These are phyloP conservation scores for Amyloporia xantha DNA, from an alignment of 768 basidiomycete genomes.

Conservation along the genomic window DNA sequence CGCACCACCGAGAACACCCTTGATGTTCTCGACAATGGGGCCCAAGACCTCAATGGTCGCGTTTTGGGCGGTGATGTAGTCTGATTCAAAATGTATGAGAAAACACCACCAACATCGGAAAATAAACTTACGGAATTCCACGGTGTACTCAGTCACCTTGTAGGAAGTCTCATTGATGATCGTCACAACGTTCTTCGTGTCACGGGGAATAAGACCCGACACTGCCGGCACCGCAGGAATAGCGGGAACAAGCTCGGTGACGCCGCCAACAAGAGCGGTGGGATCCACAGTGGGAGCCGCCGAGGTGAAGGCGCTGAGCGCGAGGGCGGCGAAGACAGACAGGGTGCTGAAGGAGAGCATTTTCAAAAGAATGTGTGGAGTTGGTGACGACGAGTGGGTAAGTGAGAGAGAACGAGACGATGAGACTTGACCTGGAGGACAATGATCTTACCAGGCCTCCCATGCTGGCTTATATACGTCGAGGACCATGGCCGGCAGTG, in stretches of 20 bases:
- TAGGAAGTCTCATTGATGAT: conserved; percentile 20
- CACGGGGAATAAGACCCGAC: conserved; percentile 12
- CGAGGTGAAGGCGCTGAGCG: conserved; percentile 16
- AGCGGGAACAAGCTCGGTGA: not conserved
- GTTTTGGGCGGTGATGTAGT: conserved; percentile 19
- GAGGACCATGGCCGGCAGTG: not conserved
- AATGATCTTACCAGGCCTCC: too few relatives aligned
- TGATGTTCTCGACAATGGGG: conserved; percentile 20
- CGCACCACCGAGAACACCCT: conserved; percentile 18
- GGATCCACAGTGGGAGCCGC: conserved; percentile 11
- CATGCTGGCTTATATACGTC: conserved; percentile 8
- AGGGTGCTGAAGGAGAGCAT: conserved; percentile 32
- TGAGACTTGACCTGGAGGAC: conserved; percentile 12
- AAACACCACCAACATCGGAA: not conserved
- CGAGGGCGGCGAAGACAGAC: conserved; percentile 20
- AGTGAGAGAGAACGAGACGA: conserved; percentile 2
- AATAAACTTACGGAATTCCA: conserved; percentile 22
- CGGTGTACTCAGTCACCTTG: conserved; percentile 12
- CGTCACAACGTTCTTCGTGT: conserved; percentile 17
- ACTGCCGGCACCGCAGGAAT: conserved; percentile 6
- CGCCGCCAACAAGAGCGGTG: not conserved
- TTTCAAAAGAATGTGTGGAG: conserved; percentile 16
- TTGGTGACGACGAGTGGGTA: conserved; percentile 2
- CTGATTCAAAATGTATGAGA: conserved; percentile 13
- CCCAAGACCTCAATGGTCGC: conserved; percentile 18